Evolutionary conservation across 1,139 yeast species (phyloP), one percentile per base, ranked within the genome.

Genomic region (Suhomyces atakaporum): DNA sequence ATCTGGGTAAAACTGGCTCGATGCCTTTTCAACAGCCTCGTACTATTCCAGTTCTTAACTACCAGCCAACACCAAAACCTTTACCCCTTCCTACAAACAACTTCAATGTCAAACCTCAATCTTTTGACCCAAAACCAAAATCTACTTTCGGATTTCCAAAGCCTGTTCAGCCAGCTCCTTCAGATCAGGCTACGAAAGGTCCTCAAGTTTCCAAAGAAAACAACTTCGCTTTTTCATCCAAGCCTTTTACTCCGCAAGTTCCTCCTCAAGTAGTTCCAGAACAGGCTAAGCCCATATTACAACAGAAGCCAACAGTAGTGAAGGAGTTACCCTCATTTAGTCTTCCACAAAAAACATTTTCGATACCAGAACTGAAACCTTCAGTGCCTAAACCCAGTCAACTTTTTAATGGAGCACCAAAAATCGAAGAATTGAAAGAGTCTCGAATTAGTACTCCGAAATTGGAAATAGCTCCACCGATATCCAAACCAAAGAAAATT

Each of bases 1-100:
- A 73, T 39, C 54, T 62, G 35, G 79, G 79, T 1, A 44, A 44
- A 21, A 40, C 43, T 7, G 44, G 60, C 28, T 53, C 66, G 31
- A 46, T 48, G 3, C 22, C 31, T 9, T 13, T 29, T 2, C 31
- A 29, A 13, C 10, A 16, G 15, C 29, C 30, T 9, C 27, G 24
- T 18, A 12, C 25, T 15, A 25, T 26, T n/a, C 16, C 16, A 11
- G 27, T 13, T n/a, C 7, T 13, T 10, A 11, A 25, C 6, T 15
- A 25, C 6, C 20, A 18, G 20, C 8, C 20, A 8, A 18, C 8
- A 5, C 20, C 20, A 5, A 18, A 18, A 18, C 20, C 20, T n/a
- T n/a, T n/a, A n/a, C n/a, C n/a, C n/a, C n/a, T n/a, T n/a, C n/a
- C n/a, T n/a, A n/a, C n/a, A n/a, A n/a, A n/a, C n/a, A n/a, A n/a